These are phyloP conservation scores for Botrytis elliptica DNA, from an alignment of 2,329 filamentous ascomycete genomes.

Conservation along the genomic window DNA sequence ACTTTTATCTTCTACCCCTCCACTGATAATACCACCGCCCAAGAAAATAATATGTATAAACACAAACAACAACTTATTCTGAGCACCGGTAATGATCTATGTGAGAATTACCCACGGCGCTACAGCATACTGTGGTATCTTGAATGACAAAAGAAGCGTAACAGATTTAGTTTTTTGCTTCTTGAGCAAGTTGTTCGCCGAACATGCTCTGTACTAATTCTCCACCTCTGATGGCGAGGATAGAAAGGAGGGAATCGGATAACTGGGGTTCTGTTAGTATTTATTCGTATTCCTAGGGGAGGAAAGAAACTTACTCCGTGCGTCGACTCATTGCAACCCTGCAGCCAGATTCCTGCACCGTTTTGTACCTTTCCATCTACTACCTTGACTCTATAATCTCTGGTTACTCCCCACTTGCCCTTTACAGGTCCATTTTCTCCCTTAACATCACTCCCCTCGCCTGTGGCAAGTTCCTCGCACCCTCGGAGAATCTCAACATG, in stretches of 20 bases:
- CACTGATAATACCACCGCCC: not conserved
- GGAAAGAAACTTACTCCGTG: slow-evolving; percentile 66
- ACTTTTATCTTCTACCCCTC: not conserved
- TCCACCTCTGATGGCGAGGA: slow-evolving; percentile 71
- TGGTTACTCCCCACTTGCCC: slow-evolving; percentile 63
- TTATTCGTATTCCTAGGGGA: not conserved
- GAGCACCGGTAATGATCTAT: not conserved
- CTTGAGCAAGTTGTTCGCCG: slow-evolving; percentile 38
- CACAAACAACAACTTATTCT: not conserved
- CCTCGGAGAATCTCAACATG: slow-evolving; percentile 75
- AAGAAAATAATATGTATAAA: not conserved
- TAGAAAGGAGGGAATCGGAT: slow-evolving; percentile 78
- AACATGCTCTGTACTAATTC: slow-evolving; percentile 79
- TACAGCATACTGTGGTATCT: not conserved
- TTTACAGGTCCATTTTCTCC: slow-evolving; percentile 38
- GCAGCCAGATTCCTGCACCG: slow-evolving; percentile 78
- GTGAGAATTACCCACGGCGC: not conserved
- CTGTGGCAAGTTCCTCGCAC: slow-evolving; percentile 62
- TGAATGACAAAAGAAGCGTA: not conserved
- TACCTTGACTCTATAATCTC: slow-evolving; percentile 79
- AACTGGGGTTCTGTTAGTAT: slow-evolving; percentile 48
- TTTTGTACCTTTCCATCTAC: slow-evolving; percentile 66
- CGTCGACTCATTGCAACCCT: slow-evolving; percentile 89
- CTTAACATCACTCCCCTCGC: slow-evolving; percentile 22
- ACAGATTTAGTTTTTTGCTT: not conserved